Conservation (phyloP, 1,284 basidiomycete species). For the Heterobasidion irregulare region DNA sequence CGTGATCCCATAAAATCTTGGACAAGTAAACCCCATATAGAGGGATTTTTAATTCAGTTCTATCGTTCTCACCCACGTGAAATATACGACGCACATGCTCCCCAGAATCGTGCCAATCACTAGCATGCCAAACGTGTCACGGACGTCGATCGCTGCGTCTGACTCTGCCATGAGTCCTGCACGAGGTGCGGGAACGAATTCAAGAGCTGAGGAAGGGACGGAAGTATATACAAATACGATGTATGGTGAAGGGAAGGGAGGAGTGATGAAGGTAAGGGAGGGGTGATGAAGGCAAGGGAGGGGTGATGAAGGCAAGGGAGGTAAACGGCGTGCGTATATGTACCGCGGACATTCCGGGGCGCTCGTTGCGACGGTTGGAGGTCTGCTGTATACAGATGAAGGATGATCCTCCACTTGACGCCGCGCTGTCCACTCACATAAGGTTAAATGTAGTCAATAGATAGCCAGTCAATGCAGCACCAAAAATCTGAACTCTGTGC, state of each 20-base stretch:
- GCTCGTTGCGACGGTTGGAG: too few species aligned
- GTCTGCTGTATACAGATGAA: too few species aligned
- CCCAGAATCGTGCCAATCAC: conserved; percentile 1
- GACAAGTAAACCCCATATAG: neutral
- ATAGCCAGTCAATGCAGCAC: too few species aligned
- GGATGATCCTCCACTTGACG: too few species aligned
- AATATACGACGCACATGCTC: neutral
- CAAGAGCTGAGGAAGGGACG: neutral
- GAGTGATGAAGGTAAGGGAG: too few species aligned
- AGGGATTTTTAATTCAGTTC: neutral
- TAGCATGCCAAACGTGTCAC: neutral
- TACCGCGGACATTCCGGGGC: too few species aligned
- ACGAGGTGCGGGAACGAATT: neutral
- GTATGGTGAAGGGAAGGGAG: neutral
- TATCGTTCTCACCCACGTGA: neutral
- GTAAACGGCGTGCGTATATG: too few species aligned
- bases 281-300: too few species aligned
- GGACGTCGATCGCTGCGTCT: neutral
- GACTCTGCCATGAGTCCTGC: neutral
- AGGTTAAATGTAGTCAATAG: too few species aligned
- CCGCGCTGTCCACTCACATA: too few species aligned
- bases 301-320: too few species aligned
- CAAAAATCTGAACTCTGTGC: too few species aligned
- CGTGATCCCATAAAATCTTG: conserved; percentile 2
- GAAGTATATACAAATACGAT: neutral